Evolutionary conservation across 306 rosid genomes (phyloP), one percentile per base, ranked within the genome.

Genomic region (Trifolium dubium): DNA sequence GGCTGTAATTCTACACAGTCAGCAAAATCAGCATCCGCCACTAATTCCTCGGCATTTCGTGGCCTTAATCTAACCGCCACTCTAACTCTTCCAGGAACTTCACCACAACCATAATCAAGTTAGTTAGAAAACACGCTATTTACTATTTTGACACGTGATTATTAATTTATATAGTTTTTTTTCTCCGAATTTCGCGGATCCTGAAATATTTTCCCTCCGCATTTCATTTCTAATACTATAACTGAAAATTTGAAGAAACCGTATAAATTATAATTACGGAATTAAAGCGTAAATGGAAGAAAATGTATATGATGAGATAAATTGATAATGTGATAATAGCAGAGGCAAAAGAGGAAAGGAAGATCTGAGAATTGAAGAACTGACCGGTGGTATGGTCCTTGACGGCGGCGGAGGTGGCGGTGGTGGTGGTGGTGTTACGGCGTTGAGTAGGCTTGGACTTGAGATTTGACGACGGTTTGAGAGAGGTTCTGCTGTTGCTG

Each of bases 81-180:
- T 81, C 99, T 87, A 69, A 95, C 99, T 86, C 99, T 95, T 86
- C 99, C 99, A 62, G 86, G 90, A 79, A 95, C 99, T 95, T 77
- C 69, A 23, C 23, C 23, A 23, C 23, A 23, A 23, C 23, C 23
- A 23, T 23, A 23, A 23, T 23, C 23, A 23, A 23, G 23, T 23
- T 23, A 23, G 23, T 23, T 23, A 23, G 23, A 23, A 23, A 23
- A 34, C 49, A 13, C 3, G n/a, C 30, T 11, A 54, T 55, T 71
- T 74, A 64, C 10, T 46, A 54, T 55, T 71, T 74, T 69, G 6
- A 55, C 11, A 56, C 7, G 10, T 51, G 7, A 17, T 41, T 12
- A 71, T 28, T 15, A 3, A 31, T 49, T 80, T 9, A 46, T 44
- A 44, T 4, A 23, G 34, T 50, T 67, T 75, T 49, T 37, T 61